Base-by-base conservation (phyloP, 257 asterid genomes). In the Ehretia macrophylla region DNA sequence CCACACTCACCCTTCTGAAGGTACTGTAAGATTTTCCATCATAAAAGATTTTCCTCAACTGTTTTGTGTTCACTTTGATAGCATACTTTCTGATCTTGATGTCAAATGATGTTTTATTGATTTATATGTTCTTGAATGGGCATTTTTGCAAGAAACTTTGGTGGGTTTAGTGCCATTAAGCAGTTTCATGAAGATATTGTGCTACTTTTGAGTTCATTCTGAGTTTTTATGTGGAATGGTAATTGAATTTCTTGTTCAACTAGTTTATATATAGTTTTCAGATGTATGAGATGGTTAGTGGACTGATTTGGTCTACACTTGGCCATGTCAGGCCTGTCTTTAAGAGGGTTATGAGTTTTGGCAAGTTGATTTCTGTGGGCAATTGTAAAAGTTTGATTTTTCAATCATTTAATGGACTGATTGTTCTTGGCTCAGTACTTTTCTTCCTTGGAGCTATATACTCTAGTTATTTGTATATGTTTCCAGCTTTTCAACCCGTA, bases 381-480 rank as follows among this genome's bases (percentile, higher is more conserved):
- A 57, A 75, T 44, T 76, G 66, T 55, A 86, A 84, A 60, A 70
- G 55, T 65, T 82, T 83, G 79, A 60, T 27, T 53, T 85, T 88
- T 66, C 90, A 83, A 47, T 74, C 94, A 50, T 72, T 81, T 19
- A 83, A 84, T 56, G 84, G 82, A 22, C 56, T 84, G 11, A 63
- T 84, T 74, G 65, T 85, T 75, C 47, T 81, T 66, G 79, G 86
- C 55, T 82, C 94, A 16, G 63, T 91, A 17, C 27, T 84, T 17
- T 84, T 86, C 55, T 84, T 88, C 74, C 37, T 88, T 62, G 63
- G 72, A 21, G 92, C 87, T n/a, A 60, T 84, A 68, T 84, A 84
- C 62, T 85, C 79, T 68, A 82, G 90, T 65, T 85, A 73, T 70
- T 75, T 82, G 44, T 82, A 48, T 73, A 57, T 68, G 67, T 71